Percentiles rank a stretch among this genome's conserved stretches.
These are phyloP conservation scores for Arthroderma sp. DNA, from an alignment of 2,329 filamentous ascomycete species.

Conservation along the genomic window DNA sequence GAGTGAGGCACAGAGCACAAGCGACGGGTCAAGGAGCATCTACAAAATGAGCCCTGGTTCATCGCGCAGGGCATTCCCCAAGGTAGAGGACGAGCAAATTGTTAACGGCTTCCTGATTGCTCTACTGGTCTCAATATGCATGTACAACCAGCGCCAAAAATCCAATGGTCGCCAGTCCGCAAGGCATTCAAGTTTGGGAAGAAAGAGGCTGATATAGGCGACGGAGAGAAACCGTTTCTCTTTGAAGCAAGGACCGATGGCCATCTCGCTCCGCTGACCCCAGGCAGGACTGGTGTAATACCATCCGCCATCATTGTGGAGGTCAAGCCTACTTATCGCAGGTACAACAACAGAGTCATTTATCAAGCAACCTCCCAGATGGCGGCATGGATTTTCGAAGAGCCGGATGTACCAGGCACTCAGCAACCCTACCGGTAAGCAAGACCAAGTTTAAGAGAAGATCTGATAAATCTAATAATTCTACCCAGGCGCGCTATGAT, in stretches of 20 bases:
- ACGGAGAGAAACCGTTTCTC: background rate
- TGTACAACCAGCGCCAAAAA: background rate
- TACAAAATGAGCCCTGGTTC: background rate
- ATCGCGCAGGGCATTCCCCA: background rate
- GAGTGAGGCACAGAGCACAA: background rate
- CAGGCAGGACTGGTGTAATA: background rate
- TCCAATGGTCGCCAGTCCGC: slow-evolving; percentile 1
- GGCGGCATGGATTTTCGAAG: slow-evolving; percentile 7
- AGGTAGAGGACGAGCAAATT: slow-evolving; percentile 4
- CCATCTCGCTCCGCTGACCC: background rate
- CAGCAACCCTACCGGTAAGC: background rate
- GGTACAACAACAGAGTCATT: background rate
- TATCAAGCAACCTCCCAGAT: slow-evolving; percentile 7
- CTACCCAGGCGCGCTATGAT: slow-evolving; percentile 1
- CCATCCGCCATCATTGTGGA: background rate
- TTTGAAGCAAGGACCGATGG: slow-evolving; percentile 3
- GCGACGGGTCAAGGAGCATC: too few species aligned
- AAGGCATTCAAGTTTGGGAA: slow-evolving; percentile 3
- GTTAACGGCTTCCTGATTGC: slow-evolving; percentile 1
- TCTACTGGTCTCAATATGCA: background rate
- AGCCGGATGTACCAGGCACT: background rate
- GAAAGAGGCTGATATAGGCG: background rate
- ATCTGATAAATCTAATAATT: background rate
- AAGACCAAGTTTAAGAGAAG: background rate
- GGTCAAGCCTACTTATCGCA: background rate